Evolutionary conservation across 2,329 filamentous ascomycete genomes (phyloP), one percentile per base, ranked within the genome.

Genomic region (Diatrype stigma): DNA sequence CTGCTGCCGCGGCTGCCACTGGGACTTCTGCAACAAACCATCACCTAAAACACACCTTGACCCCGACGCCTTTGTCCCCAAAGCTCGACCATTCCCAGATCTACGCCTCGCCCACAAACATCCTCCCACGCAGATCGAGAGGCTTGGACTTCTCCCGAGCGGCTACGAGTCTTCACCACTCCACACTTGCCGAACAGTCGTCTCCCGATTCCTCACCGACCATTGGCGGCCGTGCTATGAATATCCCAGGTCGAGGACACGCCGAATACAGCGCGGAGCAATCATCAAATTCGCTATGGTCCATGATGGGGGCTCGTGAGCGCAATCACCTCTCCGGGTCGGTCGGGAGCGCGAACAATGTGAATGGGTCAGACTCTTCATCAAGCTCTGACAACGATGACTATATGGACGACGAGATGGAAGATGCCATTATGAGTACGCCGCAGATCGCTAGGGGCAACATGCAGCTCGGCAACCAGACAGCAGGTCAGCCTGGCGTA

Each of bases 121-220:
- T 96, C 45, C 79, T 97, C 7, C 93, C 93, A 17, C 84, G 93
- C 57, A 86, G 92, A 54, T 96, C 92, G 28, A 84, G 93, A 50
- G 93, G 93, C 42, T 77, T 96, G 54, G 93, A 97, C 71, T 97
- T 96, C 69, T 93, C 93, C 38, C 82, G 93, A 59, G 92, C 92
- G 11, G 94, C 90, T 55, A 96, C 93, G 11, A 96, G 92, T 66
- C 78, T 99, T 21, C 94, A 97, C 71, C 94, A 97, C 70, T 96
- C 93, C 16, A 97, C 89, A 0, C 80, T 97, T 8, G 92, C 93
- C 50, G 90, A 96, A 60, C 83, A 87, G 67, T 88, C 89, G 1
- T 94, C 89, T 5, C 91, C 92, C 3, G 91, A 96, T 67, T 94
- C 90, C 0, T 96, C 92, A 1, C 94, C 94, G 1, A 92, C 87